Conservation (phyloP, 1,284 basidiomycete genomes). For the Quambalaria eucalypti region DNA sequence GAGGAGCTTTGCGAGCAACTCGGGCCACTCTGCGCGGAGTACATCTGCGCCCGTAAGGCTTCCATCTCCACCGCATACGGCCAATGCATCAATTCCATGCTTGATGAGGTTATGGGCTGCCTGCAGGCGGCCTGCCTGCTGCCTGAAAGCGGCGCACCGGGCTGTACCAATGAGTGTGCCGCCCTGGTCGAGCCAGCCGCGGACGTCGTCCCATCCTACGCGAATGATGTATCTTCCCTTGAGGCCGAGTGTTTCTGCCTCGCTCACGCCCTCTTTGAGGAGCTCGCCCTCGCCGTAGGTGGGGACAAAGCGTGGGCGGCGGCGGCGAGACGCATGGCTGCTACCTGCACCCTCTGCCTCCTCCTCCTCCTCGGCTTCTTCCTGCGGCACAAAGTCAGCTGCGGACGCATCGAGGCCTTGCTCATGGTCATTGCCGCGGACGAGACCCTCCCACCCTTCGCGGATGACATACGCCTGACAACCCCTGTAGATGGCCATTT, state of each 20-base stretch:
- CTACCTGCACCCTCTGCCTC: background rate
- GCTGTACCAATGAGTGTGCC: slow-evolving; percentile 95
- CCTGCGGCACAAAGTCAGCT: background rate
- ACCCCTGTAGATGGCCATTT: slow-evolving; percentile 57
- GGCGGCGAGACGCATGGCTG: background rate
- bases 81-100: slow-evolving; percentile 91
- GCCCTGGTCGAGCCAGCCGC: slow-evolving; percentile 79
- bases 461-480: slow-evolving; percentile 51
- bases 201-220: slow-evolving; percentile 96
- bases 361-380: background rate
- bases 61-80: slow-evolving; percentile 93
- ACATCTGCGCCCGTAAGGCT: slow-evolving; percentile 90
- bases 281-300: slow-evolving; percentile 83
- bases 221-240: slow-evolving; percentile 88
- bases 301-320: slow-evolving; percentile 53
- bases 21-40: slow-evolving; percentile 87
- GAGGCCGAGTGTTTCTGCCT: slow-evolving; percentile 54
- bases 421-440: slow-evolving; percentile 52
- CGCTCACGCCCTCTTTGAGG: slow-evolving; percentile 81
- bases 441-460: slow-evolving; percentile 92
- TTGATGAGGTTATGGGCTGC: slow-evolving; percentile 86
- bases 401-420: background rate
- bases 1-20: slow-evolving; percentile 63
- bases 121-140: slow-evolving; percentile 70
- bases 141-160: slow-evolving; percentile 77